Conservation (phyloP, 1,284 basidiomycete genomes). For the Ganoderma sinense region DNA sequence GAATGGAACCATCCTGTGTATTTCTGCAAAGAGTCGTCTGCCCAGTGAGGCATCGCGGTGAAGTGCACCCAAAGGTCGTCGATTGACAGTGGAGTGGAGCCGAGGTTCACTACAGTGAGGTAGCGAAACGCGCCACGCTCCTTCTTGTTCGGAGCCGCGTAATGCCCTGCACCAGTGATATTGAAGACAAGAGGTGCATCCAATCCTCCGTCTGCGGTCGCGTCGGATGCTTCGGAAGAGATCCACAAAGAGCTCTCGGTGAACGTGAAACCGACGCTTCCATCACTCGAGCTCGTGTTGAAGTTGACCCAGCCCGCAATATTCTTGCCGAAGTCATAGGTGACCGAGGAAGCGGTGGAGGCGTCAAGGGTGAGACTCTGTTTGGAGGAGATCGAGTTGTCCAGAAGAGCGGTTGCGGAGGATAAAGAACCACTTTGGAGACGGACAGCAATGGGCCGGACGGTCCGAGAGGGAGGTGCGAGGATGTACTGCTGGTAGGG, state of each 20-base stretch:
- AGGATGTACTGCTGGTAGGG: slow-evolving; percentile 26
- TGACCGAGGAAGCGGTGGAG: slow-evolving; percentile 23
- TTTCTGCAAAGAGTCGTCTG: slow-evolving; percentile 16
- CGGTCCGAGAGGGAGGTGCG: slow-evolving; percentile 21
- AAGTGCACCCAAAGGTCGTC: slow-evolving; percentile 28
- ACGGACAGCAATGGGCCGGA: slow-evolving; percentile 23
- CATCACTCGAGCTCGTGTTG: slow-evolving; percentile 15
- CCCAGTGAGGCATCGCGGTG: slow-evolving; percentile 31
- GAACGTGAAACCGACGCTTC: slow-evolving; percentile 26
- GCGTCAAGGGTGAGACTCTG: slow-evolving; percentile 6
- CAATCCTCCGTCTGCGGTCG: slow-evolving; percentile 17
- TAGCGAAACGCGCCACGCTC: slow-evolving; percentile 30
- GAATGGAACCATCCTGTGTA: slow-evolving; percentile 31
- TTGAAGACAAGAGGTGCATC: slow-evolving; percentile 27
- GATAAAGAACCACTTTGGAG: slow-evolving; percentile 15
- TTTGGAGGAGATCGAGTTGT: not conserved
- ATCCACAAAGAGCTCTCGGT: slow-evolving; percentile 29
- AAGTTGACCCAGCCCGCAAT: slow-evolving; percentile 27
- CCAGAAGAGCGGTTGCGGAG: slow-evolving; percentile 13
- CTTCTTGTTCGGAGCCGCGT: slow-evolving; percentile 21
- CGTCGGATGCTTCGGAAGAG: slow-evolving; percentile 22
- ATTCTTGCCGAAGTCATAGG: slow-evolving; percentile 32
- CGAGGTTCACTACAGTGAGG: slow-evolving; percentile 27
- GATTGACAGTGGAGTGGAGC: slow-evolving; percentile 8
- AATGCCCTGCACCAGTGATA: slow-evolving; percentile 14